Conservation (phyloP, 306 rosid species). For the Corylus americana region DNA sequence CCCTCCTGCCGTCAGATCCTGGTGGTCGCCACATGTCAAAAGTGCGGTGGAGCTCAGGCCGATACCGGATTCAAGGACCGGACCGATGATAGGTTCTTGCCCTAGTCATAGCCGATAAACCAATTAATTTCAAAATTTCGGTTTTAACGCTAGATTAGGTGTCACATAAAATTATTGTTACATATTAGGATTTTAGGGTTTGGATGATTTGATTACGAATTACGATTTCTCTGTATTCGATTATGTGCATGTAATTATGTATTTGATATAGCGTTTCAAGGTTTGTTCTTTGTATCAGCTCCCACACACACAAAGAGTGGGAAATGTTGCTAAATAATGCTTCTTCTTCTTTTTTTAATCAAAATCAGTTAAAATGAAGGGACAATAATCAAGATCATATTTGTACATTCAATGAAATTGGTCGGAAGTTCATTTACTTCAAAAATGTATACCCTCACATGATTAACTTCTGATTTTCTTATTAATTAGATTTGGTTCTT, state of each 20-base stretch:
- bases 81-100: slow-evolving; percentile 57
- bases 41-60: slow-evolving; percentile 59
- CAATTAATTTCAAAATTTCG: background rate
- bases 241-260: background rate
- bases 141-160: too few species aligned
- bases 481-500: background rate
- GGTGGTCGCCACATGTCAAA: slow-evolving; percentile 52
- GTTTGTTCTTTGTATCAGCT: background rate
- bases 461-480: background rate
- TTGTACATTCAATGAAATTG: too few species aligned
- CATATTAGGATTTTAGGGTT: background rate
- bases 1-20: slow-evolving; percentile 83
- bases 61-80: slow-evolving; percentile 50
- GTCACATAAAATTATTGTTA: background rate
- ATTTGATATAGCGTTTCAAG: background rate
- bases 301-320: too few species aligned
- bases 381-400: too few species aligned
- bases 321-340: background rate
- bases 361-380: background rate
- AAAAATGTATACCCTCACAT: too few species aligned
- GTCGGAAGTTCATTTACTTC: too few species aligned
- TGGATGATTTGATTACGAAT: background rate
- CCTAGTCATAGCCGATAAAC: slow-evolving; percentile 24
- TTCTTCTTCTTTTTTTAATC: background rate
- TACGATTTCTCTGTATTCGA: background rate